Base-by-base conservation (phyloP, 2,329 filamentous ascomycete species). In the Aphanoascus verrucosus region DNA sequence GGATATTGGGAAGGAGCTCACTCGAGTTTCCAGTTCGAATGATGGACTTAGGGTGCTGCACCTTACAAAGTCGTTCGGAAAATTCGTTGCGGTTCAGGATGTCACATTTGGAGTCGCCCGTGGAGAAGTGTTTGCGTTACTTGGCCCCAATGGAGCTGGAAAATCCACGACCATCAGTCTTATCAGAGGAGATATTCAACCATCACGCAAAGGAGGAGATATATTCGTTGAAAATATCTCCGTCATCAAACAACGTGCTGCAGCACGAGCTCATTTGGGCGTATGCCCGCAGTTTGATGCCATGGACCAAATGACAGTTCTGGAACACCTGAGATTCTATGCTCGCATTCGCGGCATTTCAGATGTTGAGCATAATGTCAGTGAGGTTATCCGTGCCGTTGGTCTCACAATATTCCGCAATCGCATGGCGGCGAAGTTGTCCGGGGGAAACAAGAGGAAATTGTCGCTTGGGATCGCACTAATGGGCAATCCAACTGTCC, bases 401-500 rank as follows among this genome's bases (percentile, higher is more conserved):
- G 88, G 89, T 0, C 76, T 96, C 0, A 70, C 77, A 5, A 76
- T 78, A 0, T 94, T 89, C 70, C 74, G 79, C 2, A 75, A 80
- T 6, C 80, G 88, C 23, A 88, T 91, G 78, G 90, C 87, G 0
- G 77, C 79, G 52, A 85, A 86, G 44, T 77, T 96, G 0, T 91
- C 86, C 0, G 90, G 91, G 7, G 91, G 91, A 31, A 96, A 95
- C 72, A 94, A 94, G 72, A 78, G 90, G n/a, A 97, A 96, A 69
- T 74, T 97, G 1, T 88, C 82, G 15, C 77, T 96, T 0, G 90
- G 86, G 2, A 94, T 96, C 53, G 90, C 91, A 0, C 73, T 97
- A 1, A 94, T 95, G 79, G 91, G 90, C 3, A 94, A 96, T 61
- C 90, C 90, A 0, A 81, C 83, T 0, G 89, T 95, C 0, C 74